Base-by-base conservation (phyloP, 2,329 filamentous ascomycete genomes). In the Cytospora mali region DNA sequence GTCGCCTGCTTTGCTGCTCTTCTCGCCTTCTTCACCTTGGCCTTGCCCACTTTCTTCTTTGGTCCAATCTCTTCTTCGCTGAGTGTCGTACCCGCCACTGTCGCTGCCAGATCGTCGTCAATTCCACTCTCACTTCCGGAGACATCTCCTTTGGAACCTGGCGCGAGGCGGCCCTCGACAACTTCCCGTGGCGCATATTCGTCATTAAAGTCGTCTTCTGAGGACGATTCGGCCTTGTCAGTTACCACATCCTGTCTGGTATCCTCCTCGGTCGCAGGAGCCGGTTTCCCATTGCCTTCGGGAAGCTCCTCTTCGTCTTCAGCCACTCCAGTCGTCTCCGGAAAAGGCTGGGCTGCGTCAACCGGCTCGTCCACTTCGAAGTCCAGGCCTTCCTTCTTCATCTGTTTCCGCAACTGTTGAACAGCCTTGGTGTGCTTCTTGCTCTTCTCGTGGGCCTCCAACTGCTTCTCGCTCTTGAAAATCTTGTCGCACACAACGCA, bases 401-500 rank as follows among this genome's bases (percentile, higher is more conserved):
- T 96, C 73, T 95, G 88, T 70, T 86, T 84, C 70, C 87, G 87
- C 46, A 99, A 76, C 65, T 93, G 85, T 68, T 93, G 88, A 7
- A 97, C 83, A 2, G 92, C 89, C 73, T 97, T 98, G 65, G 88
- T 76, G 71, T 99, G 95, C 76, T 98, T 99, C 75, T 97, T 99
- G 80, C 94, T 98, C 77, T 90, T 92, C 77, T 97, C 93, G 71
- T 99, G 95, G 3, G 90, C 89, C 70, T 96, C 88, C 65, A 90
- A 93, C 72, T 98, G 94, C 68, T 92, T 93, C 72, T 96, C 91
- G 71, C 93, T 98, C 76, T 97, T 86, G 77, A 98, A 99, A 0
- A 77, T 83, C 68, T 90, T 92, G 68, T 87, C 84, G 75, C 95
- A 98, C 5, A 87, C 84, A 3, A 89, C 84, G 72, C 95, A 98